Base-by-base conservation (phyloP, 805 yeast genomes). In the Jamesozyma jinghongensis region DNA sequence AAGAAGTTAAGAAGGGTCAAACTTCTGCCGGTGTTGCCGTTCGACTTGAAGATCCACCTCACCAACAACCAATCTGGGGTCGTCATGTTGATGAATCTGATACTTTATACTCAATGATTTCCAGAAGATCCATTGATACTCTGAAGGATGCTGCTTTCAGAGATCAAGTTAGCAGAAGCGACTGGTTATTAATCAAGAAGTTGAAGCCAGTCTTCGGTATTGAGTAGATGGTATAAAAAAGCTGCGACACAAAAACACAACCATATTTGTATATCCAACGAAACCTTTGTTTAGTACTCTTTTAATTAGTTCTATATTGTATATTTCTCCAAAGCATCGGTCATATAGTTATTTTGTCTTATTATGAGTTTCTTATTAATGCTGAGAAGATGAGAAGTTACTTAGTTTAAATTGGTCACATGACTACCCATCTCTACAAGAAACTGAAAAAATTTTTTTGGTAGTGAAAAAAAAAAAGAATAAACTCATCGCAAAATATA, bases 21-120 rank as follows among this genome's bases (percentile, higher is more conserved):
- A 85, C 97, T 11, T 76, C 83, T 53, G 97, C 95, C 20, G 99
- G 99, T 76, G 97, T 90, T 48, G 98, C 99, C 47, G 85, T 92
- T 83, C 80, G 98, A 71, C 73, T 92, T 57, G 98, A 92, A 42
- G 82, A 85, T 54, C 88, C 95, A 50, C 83, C 95, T 34, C 73
- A 83, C 43, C 90, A 85, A 49, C 95, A 87, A 68, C 97, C 98
- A 41, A 80, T 85, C 12, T 92, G 97, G 97, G 99, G 99, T 48
- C 85, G 98, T 70, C 99, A 92, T 61, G 94, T 92, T 53, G 95
- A 87, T 63, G 99, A 92, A 67, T 70, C 77, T 44, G 99, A 92
- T 64, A 73, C 75, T 35, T 70, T 92, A 59, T 92, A 88, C 67
- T 90, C 98, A n/a, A 72, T 83, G 68, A 75, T 92, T 49, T 61